phyloP scores from a whole-genome alignment of 2,329 filamentous ascomycete species.

The Alternaria novae-zelandiae region DNA sequence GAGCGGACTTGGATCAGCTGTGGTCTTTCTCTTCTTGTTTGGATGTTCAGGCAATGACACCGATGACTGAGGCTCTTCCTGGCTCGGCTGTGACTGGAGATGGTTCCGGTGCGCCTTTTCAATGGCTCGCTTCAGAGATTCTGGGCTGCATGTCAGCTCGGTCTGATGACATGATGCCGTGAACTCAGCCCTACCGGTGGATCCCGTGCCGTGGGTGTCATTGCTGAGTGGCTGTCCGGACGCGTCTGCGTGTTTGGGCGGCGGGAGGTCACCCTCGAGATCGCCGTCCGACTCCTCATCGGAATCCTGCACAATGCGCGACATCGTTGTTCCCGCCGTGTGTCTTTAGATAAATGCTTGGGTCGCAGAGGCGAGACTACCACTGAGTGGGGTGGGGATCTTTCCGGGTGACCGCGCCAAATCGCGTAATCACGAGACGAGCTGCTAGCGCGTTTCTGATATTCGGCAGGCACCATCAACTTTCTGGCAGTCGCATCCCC shows the following conservation, averaged over 20 bases:
- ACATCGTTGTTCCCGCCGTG: conserved; percentile 17
- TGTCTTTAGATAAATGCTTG: not conserved
- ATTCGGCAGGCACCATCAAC: conserved; percentile 11
- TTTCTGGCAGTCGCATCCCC: not conserved
- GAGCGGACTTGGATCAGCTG: conserved; percentile 8
- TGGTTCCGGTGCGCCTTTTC: conserved; percentile 34
- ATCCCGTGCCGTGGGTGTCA: conserved; percentile 30
- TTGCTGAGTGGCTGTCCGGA: conserved; percentile 14
- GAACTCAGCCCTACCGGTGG: conserved; percentile 32
- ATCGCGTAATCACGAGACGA: conserved; percentile 33
- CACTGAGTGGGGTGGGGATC: not conserved
- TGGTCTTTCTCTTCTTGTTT: conserved; percentile 33
- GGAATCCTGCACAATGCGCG: conserved; percentile 46
- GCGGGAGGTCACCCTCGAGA: conserved; percentile 20
- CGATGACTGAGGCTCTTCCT: conserved; percentile 24
- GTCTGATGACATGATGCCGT: not conserved
- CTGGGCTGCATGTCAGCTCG: conserved; percentile 13
- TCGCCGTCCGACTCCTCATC: conserved; percentile 47
- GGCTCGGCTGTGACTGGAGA: conserved; percentile 24
- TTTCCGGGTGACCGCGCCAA: conserved; percentile 14
- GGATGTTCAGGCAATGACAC: conserved; percentile 24
- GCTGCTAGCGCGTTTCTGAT: conserved; percentile 3
- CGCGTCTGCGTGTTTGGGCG: conserved; percentile 22
- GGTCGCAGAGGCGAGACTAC: not conserved
- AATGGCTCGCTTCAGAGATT: conserved; percentile 32